phyloP scores from a whole-genome alignment of 2,329 filamentous ascomycete genomes.

The Nemania sp. region DNA sequence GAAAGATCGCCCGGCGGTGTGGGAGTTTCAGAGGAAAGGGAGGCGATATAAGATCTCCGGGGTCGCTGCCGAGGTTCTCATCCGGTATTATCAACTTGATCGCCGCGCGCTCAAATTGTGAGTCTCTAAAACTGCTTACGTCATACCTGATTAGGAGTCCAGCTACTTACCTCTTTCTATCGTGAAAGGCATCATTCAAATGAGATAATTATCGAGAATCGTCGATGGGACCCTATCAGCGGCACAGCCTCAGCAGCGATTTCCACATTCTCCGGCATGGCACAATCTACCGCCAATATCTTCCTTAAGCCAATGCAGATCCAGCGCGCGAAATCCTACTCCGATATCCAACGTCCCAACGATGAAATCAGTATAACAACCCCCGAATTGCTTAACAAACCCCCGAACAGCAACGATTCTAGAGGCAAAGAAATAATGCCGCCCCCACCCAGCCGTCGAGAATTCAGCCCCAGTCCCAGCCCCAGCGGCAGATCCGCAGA shows the following conservation, averaged over 20 bases:
- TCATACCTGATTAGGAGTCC: no score
- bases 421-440: not conserved
- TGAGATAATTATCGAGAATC: conserved; percentile 10
- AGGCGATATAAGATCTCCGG: not conserved
- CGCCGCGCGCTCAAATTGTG: conserved; percentile 2
- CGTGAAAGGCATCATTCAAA: not conserved
- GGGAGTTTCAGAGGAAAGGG: not conserved
- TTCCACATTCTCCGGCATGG: not conserved
- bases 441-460: not conserved
- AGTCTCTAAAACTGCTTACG: not conserved
- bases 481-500: not conserved
- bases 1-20: not conserved
- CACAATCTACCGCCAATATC: not conserved
- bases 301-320: conserved; percentile 3
- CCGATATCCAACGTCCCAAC: not conserved
- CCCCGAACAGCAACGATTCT: not conserved
- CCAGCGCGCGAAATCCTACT: not conserved
- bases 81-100: not conserved
- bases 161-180: not conserved
- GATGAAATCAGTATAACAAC: not conserved
- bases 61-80: not conserved
- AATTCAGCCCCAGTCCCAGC: not conserved
- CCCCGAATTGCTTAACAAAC: not conserved
- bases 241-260: not conserved
- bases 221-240: conserved; percentile 6